Evolutionary conservation across 169 alveolate species (phyloP), one percentile per base, ranked within the genome.

Genomic region (Plasmodium sp.): DNA sequence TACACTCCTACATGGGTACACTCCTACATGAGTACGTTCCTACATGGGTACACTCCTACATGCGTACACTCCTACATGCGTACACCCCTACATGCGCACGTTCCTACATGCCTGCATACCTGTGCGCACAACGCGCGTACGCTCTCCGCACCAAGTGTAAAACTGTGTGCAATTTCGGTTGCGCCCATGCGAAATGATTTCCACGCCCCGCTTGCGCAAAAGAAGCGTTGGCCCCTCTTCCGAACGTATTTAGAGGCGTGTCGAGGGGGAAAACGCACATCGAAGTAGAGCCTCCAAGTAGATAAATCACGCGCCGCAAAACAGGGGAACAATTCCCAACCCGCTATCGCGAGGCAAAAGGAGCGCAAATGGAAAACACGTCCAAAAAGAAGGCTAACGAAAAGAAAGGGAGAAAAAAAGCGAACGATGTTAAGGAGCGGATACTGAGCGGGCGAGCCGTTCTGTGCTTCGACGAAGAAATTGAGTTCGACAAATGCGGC

Each of bases 401-500:
- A 22, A 22, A 22, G 27, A 22, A 22, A 22, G 27, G 84, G 77
- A n/a, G 73, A 84, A 73, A 84, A 84, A 84, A 84, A 36, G 36
- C 73, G 33, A 72, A 84, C 36, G 88, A 86, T 36, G 67, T 86
- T 34, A 86, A 86, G 71, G 94, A 86, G 73, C 56, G 54, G 45
- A 39, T 86, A 16, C 62, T 77, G 81, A 86, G 73, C 48, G 86
- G 81, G 27, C 67, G 54, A 54, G 12, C 85, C 34, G 94, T 86
- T 48, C 45, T 86, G 14, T 86, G 82, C 75, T 86, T 86, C 43
- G 94, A 86, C 18, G 94, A 86, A 86, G 94, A 86, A 51, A 86
- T 86, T 86, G 94, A 77, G 54, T 86, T 86, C 81, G 74, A 86
- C 81, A 58, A 86, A 27, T 77, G 94, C 33, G n/a, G 84, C 54